phyloP scores from a whole-genome alignment of 2,329 filamentous ascomycete genomes.

The Phaeosphaeriaceae sp. region DNA sequence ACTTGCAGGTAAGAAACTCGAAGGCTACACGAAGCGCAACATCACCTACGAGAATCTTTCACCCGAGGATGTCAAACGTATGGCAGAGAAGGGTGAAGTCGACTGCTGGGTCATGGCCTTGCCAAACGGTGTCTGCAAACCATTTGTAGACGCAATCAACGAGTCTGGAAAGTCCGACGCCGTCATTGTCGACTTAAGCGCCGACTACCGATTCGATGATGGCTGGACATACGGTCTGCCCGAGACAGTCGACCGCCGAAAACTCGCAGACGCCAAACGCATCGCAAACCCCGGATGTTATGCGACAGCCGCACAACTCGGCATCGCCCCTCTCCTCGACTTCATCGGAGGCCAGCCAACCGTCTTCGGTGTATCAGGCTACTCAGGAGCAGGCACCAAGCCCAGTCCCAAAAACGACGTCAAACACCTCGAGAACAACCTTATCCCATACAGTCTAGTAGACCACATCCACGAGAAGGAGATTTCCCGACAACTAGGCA shows the following conservation, averaged over 20 bases:
- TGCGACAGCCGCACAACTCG: conserved; percentile 89
- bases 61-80: conserved; percentile 82
- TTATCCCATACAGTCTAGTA: conserved; percentile 89
- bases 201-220: conserved; percentile 89
- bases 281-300: conserved; percentile 97
- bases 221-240: conserved; percentile 90
- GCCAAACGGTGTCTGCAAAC: conserved; percentile 92
- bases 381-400: conserved; percentile 94
- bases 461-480: conserved; percentile 96
- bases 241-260: conserved; percentile 77
- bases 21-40: conserved; percentile 89
- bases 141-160: conserved; percentile 88
- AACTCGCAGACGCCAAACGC: conserved; percentile 77
- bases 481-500: conserved; percentile 79
- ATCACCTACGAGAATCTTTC: conserved; percentile 91
- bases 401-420: conserved; percentile 93
- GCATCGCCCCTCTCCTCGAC: conserved; percentile 80
- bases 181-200: conserved; percentile 91
- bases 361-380: conserved; percentile 90
- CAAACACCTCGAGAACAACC: conserved; percentile 79
- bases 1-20: conserved; percentile 81
- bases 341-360: conserved; percentile 80
- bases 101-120: conserved; percentile 99
- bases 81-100: conserved; percentile 83
- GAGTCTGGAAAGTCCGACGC: conserved; percentile 69